Percentiles rank a stretch among this genome's conserved stretches.
Evolutionary conservation across 2,329 filamentous ascomycete species (phyloP).

Genomic region (Neurospora sp.): DNA sequence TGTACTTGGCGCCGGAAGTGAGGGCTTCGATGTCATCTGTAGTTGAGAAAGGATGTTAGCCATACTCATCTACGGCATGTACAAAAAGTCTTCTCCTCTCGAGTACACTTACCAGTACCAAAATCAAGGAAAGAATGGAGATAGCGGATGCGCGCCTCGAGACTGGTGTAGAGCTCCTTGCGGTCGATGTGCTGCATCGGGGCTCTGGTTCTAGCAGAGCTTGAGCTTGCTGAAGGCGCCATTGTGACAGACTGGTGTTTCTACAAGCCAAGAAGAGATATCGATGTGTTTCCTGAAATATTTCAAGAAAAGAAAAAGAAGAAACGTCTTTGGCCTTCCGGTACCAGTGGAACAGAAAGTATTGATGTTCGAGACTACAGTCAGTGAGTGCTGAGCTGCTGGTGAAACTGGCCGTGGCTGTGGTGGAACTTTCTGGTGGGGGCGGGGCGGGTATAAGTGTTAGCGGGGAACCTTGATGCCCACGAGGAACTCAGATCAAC

Average conservation of each 20-base stretch:
- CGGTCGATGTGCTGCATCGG: conserved; percentile 52
- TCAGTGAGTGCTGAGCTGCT: conserved; percentile 8
- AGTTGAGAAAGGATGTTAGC: background rate
- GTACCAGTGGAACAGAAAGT: background rate
- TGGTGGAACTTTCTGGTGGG: background rate
- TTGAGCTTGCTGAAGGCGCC: conserved; percentile 8
- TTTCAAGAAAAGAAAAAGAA: background rate
- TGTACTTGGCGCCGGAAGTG: conserved; percentile 59
- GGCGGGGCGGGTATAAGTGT: background rate
- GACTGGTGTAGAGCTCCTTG: conserved; percentile 59
- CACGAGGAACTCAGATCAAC: background rate
- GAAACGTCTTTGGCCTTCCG: background rate
- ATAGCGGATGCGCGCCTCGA: conserved; percentile 61
- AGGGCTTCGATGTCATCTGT: conserved; percentile 64
- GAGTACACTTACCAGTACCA: conserved; percentile 46
- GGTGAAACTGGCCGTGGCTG: background rate
- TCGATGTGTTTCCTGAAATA: background rate
- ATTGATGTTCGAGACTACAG: background rate
- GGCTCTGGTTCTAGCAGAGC: background rate
- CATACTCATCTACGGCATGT: background rate
- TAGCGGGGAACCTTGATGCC: background rate
- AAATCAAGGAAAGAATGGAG: conserved; percentile 71
- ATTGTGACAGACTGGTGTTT: conserved; percentile 6
- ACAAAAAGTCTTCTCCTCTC: too few species aligned
- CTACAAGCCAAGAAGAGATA: background rate